Percentiles rank a stretch among this genome's conserved stretches.
These are phyloP conservation scores for Penium margaritaceum DNA, from an alignment of 139 green algal genomes.

Conservation along the genomic window DNA sequence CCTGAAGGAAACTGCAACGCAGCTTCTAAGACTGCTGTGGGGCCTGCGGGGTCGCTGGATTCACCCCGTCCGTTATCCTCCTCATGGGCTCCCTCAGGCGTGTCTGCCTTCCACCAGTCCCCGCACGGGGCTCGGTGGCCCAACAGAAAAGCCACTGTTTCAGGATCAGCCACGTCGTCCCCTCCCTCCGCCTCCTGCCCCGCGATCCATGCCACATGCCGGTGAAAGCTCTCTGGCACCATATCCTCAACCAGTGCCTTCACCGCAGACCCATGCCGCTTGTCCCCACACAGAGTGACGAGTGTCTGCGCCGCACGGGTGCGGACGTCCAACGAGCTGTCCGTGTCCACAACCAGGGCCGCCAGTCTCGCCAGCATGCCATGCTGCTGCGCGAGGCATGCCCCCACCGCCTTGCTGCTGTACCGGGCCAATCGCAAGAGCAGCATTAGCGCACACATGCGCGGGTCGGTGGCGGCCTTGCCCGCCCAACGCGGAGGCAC, in stretches of 20 bases:
- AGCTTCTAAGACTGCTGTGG: no score
- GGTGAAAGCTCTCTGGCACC: constrained; percentile 13
- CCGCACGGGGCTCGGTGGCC: no score
- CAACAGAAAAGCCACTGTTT: no score
- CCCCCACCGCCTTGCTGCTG: constrained; percentile 26
- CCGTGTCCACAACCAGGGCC: constrained; percentile 19
- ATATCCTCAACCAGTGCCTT: background rate
- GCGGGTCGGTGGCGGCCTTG: constrained; percentile 17
- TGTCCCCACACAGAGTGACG: constrained; percentile 25
- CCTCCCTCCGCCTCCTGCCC: background rate
- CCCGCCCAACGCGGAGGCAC: background rate
- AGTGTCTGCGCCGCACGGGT: constrained; percentile 23
- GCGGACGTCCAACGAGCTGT: constrained; percentile 4
- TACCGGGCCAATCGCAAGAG: constrained; percentile 7
- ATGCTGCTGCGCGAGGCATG: constrained; percentile 13
- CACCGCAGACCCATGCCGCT: constrained; percentile 14
- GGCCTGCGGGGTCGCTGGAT: no score
- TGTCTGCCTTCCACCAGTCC: no score
- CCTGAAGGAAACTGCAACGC: constrained; percentile 4
- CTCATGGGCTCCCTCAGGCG: no score
- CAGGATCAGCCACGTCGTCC: no score
- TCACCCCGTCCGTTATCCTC: no score
- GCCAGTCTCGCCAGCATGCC: constrained; percentile 8
- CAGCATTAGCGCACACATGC: constrained; percentile 28
- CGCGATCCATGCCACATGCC: constrained; percentile 2